Percentiles rank a stretch among this genome's conserved stretches.
Conservation (phyloP, 148 eudicot species). For the Suaeda aralocaspica region DNA sequence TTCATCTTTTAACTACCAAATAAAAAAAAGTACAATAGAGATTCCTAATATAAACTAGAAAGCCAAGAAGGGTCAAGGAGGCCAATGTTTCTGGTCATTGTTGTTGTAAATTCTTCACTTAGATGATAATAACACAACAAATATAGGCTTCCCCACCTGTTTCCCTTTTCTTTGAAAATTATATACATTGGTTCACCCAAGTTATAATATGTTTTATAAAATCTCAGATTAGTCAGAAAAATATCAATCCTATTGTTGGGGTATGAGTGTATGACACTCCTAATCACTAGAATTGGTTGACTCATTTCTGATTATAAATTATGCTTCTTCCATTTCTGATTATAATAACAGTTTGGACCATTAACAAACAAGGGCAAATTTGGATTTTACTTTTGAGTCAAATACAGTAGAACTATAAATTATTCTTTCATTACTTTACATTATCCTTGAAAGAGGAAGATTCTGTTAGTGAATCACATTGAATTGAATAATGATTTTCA, state of each 20-base stretch:
- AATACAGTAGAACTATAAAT: neutral
- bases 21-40: too few relatives aligned
- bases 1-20: too few relatives aligned
- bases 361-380: neutral
- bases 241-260: too few relatives aligned
- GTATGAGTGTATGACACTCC: too few relatives aligned
- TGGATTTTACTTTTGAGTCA: neutral
- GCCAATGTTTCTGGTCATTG: neutral
- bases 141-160: neutral
- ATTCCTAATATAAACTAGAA: too few relatives aligned
- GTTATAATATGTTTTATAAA: too few relatives aligned
- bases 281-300: too few relatives aligned
- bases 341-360: neutral
- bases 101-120: too few relatives aligned
- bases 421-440: neutral
- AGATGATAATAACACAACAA: neutral
- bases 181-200: too few relatives aligned
- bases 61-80: neutral
- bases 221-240: too few relatives aligned
- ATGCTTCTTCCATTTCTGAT: too few relatives aligned
- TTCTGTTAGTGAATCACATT: constrained; percentile 11
- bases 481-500: neutral
- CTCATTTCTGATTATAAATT: too few relatives aligned
- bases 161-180: neutral
- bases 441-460: constrained; percentile 7